Conservation (phyloP, 805 yeast species). For the Hanseniaspora valbyensis region DNA sequence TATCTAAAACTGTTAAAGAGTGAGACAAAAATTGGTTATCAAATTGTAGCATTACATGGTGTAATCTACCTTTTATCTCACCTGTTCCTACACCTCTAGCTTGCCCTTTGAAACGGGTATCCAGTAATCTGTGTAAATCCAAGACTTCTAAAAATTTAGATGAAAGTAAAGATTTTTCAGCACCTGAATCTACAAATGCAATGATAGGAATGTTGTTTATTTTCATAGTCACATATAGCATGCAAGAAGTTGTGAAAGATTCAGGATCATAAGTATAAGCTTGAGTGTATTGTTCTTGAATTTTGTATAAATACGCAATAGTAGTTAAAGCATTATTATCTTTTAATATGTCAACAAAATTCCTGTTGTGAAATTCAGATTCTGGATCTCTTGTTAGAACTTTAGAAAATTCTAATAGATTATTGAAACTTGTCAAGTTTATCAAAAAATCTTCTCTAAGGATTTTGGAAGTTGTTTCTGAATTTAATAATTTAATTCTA, state of each 20-base stretch:
- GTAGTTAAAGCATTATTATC: conserved; percentile 6
- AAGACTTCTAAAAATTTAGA: conserved; percentile 64
- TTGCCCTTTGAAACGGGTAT: conserved; percentile 64
- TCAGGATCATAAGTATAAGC: conserved; percentile 90
- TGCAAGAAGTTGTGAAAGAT: conserved; percentile 65
- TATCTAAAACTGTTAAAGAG: conserved; percentile 61
- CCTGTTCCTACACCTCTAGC: conserved; percentile 87
- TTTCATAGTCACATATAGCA: conserved; percentile 70
- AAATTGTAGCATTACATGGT: conserved; percentile 74
- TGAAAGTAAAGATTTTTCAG: conserved; percentile 77
- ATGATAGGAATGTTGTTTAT: conserved; percentile 72
- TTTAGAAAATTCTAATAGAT: conserved; percentile 15
- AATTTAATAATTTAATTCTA: conserved; percentile 10
- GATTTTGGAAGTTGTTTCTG: conserved; percentile 9
- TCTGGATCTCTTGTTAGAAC: conserved; percentile 1
- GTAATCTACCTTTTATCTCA: conserved; percentile 70
- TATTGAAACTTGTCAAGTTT: conserved; percentile 1
- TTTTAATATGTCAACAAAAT: conserved; percentile 12
- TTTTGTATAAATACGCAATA: conserved; percentile 43
- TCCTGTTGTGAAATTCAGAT: conserved; percentile 6
- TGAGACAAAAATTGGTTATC: conserved; percentile 57
- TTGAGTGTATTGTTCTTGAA: conserved; percentile 65
- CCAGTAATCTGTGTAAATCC: conserved; percentile 62
- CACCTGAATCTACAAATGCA: conserved; percentile 96
- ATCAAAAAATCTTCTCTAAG: conserved; percentile 13